Base-by-base conservation (phyloP, 768 basidiomycete species). In the Tulasnella sp. region DNA sequence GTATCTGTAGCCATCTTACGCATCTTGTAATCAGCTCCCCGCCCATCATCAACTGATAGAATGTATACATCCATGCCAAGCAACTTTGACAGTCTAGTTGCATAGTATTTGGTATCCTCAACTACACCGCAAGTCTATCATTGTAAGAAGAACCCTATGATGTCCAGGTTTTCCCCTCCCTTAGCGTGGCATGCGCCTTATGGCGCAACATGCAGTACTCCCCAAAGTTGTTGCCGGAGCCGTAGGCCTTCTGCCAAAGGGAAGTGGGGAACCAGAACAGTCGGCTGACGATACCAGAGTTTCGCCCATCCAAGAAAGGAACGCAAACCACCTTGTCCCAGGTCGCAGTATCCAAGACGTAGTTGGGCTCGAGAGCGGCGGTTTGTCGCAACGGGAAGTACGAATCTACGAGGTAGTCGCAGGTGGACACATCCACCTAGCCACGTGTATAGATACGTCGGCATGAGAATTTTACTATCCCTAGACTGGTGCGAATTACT, bases 321-420 rank as follows among this genome's bases (percentile, higher is more conserved):
- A 73, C 69, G 72, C 94, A 98, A 55, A 70, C 70, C n/a, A 88
- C 82, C 19, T 82, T 81, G 48, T 93, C 85, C 91, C 92, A 98
- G 7, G 74, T 80, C 15, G 75, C 70, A 43, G 70, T 68, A 66
- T 91, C 80, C 22, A 75, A 63, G 25, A 80, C 78, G 70, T 90
- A 93, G 31, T 91, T 84, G n/a, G 88, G 91, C 67, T 96, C 92
- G 48, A 80, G 61, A 0, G 62, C 44, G 7, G 54, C 21, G 2
- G 21, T 30, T 3, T 2, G 70, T 63, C 87, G 81, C 0, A 73
- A 70, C 0, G 92, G 92, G 68, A 89, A 90, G 72, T 92, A 87
- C 44, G 90, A 78, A 70, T 97, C 92, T 63, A 99, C 75, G 60
- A 99, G 75, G 71, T 94, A 97, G 69, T 90, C 86, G 68, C 96